Base-by-base conservation (phyloP, 129 eudicot species). In the Smallanthus sonchifolius region DNA sequence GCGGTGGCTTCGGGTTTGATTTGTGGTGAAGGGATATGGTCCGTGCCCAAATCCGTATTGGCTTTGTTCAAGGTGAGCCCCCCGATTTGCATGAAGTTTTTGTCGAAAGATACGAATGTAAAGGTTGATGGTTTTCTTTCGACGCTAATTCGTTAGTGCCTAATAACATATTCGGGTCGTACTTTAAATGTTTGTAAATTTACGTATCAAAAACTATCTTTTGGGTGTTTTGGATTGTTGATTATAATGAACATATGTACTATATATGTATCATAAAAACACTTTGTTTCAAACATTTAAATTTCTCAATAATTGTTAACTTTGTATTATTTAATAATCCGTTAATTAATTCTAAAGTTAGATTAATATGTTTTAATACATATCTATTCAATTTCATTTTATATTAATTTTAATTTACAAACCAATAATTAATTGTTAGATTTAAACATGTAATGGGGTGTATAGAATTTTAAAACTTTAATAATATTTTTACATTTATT, bases 1-100 rank as follows among this genome's bases (percentile, higher is more conserved):
- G 93, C 93, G 0, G 86, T 90, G 44, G 96, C 93, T 10, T 90
- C 93, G 0, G 93, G 96, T 37, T 73, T 90, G 71, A 90, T 90
- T 0, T 85, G 93, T 32, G 96, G 96, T 3, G 96, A 90, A 5
- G 84, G 87, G 15, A 24, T 90, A 24, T 90, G 93, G 93, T 81
- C 83, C 3, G 69, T 90, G 42, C 96, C 96, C 3, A 85, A 84
- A 38, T 77, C 96, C 2, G 76, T 90, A 3, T 68, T 90, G 67
- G 78, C 96, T 69, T 45, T 90, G 82, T 64, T 67, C 8, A 84
- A 86, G 61, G 80, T 83, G 4, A 72, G 60, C 3, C 81, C 96
- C 52, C 96, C 96, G 0, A 81, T 90, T 7, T 87, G 96, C 86
- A 87, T 90, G 96, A 87, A 70, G 82, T 84, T 89, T 72, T 72